Percentiles rank a stretch among this genome's conserved stretches.
Evolutionary conservation across 2,329 filamentous ascomycete species (phyloP).

Genomic region (Talaromyces marneffei): DNA sequence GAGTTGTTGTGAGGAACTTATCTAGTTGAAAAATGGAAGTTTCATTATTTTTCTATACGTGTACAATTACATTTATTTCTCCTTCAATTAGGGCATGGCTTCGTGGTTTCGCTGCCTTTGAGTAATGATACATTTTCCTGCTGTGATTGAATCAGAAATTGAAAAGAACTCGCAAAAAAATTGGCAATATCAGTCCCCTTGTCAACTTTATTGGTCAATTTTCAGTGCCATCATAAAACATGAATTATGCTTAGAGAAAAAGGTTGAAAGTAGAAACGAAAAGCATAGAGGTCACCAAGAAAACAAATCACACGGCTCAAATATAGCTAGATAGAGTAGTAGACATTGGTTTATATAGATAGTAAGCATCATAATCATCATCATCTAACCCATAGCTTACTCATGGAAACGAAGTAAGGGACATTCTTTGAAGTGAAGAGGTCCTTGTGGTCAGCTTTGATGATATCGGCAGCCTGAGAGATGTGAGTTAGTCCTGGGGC

Average conservation of each 20-base stretch:
- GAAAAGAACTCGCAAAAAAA: neutral
- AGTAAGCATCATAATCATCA: neutral
- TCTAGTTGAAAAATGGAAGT: neutral
- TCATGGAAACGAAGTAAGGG: neutral
- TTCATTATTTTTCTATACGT: neutral
- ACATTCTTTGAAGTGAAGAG: neutral
- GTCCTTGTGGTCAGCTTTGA: slow-evolving; percentile 40
- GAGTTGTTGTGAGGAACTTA: neutral
- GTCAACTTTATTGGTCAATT: neutral
- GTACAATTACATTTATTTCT: neutral
- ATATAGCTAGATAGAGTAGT: neutral
- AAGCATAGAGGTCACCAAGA: neutral
- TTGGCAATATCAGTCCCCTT: neutral
- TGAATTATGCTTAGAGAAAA: neutral
- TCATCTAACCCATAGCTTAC: neutral
- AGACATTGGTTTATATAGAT: neutral
- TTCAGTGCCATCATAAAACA: neutral
- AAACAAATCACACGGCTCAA: neutral
- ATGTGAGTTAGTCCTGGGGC: neutral
- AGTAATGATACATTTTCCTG: neutral
- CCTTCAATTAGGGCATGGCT: neutral
- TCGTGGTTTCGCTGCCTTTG: neutral
- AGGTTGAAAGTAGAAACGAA: neutral
- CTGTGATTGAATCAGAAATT: neutral
- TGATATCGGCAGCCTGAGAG: slow-evolving; percentile 41